Conservation (phyloP, 176 grass and related monocot species). For the Tillandsia fasciculata region DNA sequence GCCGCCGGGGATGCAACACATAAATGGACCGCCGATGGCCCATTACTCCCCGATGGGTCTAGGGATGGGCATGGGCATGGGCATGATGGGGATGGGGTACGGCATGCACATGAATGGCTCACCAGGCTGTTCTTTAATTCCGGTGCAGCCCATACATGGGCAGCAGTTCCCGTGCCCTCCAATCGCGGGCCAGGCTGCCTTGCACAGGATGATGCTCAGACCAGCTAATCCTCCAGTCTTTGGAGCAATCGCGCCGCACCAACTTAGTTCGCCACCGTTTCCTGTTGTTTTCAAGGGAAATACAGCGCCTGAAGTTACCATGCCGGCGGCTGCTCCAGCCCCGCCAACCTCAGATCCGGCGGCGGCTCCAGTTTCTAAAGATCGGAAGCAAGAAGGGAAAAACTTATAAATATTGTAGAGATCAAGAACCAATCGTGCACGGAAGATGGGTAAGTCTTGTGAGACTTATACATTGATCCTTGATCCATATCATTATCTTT, state of each 20-base stretch:
- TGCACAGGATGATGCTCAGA: conserved; percentile 8
- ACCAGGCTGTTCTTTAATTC: background rate
- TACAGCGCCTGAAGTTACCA: background rate
- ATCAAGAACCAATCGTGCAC: background rate
- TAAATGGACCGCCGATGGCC: conserved; percentile 19
- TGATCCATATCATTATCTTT: background rate
- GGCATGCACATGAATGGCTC: conserved; percentile 16
- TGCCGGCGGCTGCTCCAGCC: background rate
- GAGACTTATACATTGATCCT: background rate
- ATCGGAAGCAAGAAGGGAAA: background rate
- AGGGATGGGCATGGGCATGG: conserved; percentile 13
- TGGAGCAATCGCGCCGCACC: conserved; percentile 1
- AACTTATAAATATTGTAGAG: background rate
- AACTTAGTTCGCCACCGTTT: background rate
- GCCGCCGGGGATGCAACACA: conserved; percentile 19
- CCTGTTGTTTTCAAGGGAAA: background rate
- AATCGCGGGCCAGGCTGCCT: background rate
- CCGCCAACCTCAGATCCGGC: background rate
- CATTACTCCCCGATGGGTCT: conserved; percentile 25
- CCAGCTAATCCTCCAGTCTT: conserved; percentile 2
- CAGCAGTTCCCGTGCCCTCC: background rate
- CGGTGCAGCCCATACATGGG: conserved; percentile 7
- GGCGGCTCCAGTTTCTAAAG: background rate
- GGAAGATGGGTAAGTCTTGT: background rate
- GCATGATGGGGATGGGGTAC: background rate